Evolutionary conservation across 139 green algal genomes (phyloP).

Genomic region (Chlorella vulgaris): DNA sequence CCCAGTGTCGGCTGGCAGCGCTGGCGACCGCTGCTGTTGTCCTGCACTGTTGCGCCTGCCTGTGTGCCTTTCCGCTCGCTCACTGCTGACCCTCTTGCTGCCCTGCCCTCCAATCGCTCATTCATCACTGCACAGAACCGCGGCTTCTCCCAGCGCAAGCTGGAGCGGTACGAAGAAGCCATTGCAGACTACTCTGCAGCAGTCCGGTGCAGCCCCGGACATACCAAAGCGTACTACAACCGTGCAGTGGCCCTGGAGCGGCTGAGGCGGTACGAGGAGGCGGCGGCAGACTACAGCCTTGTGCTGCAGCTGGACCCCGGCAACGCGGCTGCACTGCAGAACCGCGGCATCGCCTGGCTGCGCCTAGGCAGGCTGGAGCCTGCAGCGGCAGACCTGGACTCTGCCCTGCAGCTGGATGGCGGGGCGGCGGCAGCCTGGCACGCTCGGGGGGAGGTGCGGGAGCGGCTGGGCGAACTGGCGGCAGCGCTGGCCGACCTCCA

Average conservation of each 20-base stretch:
- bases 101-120: background rate
- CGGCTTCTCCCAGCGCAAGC: slow-evolving; percentile 86
- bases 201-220: slow-evolving; percentile 82
- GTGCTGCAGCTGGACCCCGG: slow-evolving; percentile 72
- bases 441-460: slow-evolving; percentile 53
- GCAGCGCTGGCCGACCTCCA: slow-evolving; percentile 59
- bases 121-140: slow-evolving; percentile 56
- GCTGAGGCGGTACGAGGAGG: slow-evolving; percentile 55
- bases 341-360: slow-evolving; percentile 46
- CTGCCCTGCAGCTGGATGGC: slow-evolving; percentile 69
- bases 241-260: slow-evolving; percentile 46
- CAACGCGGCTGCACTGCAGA: slow-evolving; percentile 82
- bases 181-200: slow-evolving; percentile 81
- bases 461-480: slow-evolving; percentile 46
- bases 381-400: slow-evolving; percentile 72
- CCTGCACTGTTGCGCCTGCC: no score
- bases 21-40: no score
- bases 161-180: slow-evolving; percentile 72
- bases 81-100: background rate
- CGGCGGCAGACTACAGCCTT: slow-evolving; percentile 71
- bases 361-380: slow-evolving; percentile 49
- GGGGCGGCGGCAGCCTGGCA: slow-evolving; percentile 50
- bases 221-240: slow-evolving; percentile 49
- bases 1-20: no score
- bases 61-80: no score